Evolutionary conservation across 2,329 filamentous ascomycete genomes (phyloP).

Genomic region (Biscogniauxia marginata): DNA sequence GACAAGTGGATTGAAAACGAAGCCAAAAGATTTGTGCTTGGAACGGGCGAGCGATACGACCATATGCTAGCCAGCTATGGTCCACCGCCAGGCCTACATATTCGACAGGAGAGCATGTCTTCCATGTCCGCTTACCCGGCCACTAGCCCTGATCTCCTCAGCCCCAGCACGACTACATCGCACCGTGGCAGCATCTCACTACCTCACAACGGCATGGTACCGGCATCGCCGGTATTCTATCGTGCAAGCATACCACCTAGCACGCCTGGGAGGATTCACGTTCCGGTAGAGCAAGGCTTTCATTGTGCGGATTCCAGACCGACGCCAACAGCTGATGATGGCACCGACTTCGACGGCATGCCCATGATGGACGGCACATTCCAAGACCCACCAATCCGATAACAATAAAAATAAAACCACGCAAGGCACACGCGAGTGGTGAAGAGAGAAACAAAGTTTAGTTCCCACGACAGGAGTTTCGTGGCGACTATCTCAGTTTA

Average conservation of each 20-base stretch:
- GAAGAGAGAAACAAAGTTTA: background rate
- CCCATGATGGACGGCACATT: slow-evolving; percentile 14
- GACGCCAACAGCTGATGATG: slow-evolving; percentile 10
- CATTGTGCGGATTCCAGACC: slow-evolving; percentile 2
- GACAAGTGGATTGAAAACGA: slow-evolving; percentile 53
- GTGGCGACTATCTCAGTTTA: background rate
- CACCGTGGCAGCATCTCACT: slow-evolving; percentile 15
- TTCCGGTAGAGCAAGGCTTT: background rate
- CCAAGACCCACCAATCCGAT: background rate
- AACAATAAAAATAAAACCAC: background rate
- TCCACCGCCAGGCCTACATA: slow-evolving; percentile 4
- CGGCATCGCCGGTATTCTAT: slow-evolving; percentile 21
- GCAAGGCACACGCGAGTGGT: background rate
- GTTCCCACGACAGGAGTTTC: background rate
- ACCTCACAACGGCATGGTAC: slow-evolving; percentile 5
- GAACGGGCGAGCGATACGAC: slow-evolving; percentile 31
- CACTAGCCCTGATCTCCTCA: slow-evolving; percentile 11
- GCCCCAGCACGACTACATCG: slow-evolving; percentile 8
- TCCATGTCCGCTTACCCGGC: slow-evolving; percentile 16
- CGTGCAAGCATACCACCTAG: slow-evolving; percentile 8
- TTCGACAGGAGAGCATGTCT: slow-evolving; percentile 17
- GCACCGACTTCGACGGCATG: slow-evolving; percentile 22
- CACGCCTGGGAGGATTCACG: background rate
- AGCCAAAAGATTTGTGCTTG: slow-evolving; percentile 47
- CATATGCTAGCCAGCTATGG: slow-evolving; percentile 25